phyloP scores from a whole-genome alignment of 116 monocot genomes.

The Dioscorea cayenensis region DNA sequence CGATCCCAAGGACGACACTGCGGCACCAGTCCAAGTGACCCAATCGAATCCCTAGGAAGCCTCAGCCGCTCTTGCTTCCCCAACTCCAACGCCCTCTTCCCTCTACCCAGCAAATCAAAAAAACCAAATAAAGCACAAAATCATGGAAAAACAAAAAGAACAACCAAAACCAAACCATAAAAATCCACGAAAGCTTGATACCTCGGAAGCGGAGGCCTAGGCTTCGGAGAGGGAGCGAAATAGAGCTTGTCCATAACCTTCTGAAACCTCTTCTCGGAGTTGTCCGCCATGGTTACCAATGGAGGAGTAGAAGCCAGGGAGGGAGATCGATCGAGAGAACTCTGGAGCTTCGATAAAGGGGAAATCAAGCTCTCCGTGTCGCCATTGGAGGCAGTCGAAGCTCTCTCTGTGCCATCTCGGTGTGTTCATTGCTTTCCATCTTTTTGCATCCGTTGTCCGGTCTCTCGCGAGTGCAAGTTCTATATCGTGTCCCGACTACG shows the following conservation, averaged over 20 bases:
- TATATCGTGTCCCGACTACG: no score
- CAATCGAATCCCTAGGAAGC: conserved; percentile 8
- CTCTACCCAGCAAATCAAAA: conserved; percentile 4
- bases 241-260: conserved; percentile 82
- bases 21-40: conserved; percentile 10
- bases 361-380: background rate
- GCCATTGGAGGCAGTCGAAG: conserved; percentile 2
- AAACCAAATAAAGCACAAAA: background rate
- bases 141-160: background rate
- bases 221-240: conserved; percentile 41
- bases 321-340: background rate
- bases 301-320: background rate
- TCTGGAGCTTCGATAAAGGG: background rate
- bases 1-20: conserved; percentile 96
- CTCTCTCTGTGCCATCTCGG: no score
- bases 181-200: conserved; percentile 6
- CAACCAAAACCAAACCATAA: conserved; percentile 3
- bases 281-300: conserved; percentile 24
- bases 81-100: conserved; percentile 11
- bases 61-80: conserved; percentile 15
- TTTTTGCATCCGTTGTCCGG: no score
- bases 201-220: conserved; percentile 22
- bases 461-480: no score
- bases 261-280: conserved; percentile 56
- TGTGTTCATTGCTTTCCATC: no score